These are phyloP conservation scores for Euphorbia pulcherrima DNA, from an alignment of 345 rosid genomes.

Conservation along the genomic window DNA sequence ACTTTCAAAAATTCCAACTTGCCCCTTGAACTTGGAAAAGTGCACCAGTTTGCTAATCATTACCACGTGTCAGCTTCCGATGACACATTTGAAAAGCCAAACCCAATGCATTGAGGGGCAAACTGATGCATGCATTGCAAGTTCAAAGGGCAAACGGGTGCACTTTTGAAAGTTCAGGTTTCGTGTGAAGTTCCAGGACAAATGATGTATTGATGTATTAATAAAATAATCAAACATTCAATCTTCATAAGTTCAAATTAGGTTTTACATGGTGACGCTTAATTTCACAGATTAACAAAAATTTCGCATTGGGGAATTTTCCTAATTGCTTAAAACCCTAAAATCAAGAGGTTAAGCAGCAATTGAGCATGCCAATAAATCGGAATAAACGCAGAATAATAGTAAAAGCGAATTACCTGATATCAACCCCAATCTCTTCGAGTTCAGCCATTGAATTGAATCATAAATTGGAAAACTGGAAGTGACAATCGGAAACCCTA, in stretches of 20 bases:
- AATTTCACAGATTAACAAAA: not conserved
- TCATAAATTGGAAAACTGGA: not conserved
- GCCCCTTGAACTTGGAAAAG: too few relatives aligned
- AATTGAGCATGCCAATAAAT: not conserved
- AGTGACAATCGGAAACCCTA: constrained; percentile 12
- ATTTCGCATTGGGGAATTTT: not conserved
- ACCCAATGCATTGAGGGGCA: too few relatives aligned
- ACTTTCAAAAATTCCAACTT: too few relatives aligned
- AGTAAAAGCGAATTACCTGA: constrained; percentile 25
- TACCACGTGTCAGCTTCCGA: too few relatives aligned
- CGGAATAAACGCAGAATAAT: not conserved
- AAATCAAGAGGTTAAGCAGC: not conserved
- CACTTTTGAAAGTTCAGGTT: too few relatives aligned
- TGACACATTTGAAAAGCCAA: too few relatives aligned
- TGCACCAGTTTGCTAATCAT: too few relatives aligned
- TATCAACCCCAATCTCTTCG: constrained; percentile 51
- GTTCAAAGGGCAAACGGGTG: too few relatives aligned
- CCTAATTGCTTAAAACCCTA: not conserved
- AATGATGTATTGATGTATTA: too few relatives aligned
- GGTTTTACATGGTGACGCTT: too few relatives aligned
- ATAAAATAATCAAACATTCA: not conserved
- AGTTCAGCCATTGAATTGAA: constrained; percentile 36
- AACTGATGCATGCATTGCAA: too few relatives aligned
- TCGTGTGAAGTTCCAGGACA: too few relatives aligned
- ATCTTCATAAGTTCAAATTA: not conserved